Evolutionary conservation across 176 grass and related monocot genomes (phyloP), one percentile per base, ranked within the genome.

Genomic region (Zea mays): DNA sequence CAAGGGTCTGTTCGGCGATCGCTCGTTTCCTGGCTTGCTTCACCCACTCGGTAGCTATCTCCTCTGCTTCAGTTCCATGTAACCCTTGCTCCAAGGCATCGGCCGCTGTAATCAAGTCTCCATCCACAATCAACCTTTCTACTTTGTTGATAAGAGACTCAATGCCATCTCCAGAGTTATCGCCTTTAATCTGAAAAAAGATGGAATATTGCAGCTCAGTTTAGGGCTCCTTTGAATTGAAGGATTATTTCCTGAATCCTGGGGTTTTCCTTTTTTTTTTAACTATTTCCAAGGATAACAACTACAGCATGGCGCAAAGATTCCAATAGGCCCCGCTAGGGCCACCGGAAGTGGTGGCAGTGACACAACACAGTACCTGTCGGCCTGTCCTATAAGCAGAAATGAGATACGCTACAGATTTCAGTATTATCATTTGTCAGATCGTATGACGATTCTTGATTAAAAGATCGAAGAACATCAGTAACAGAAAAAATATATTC

Each of bases 1-100:
- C 79, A 72, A 99, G 92, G 16, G 96, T 92, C 85, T 96, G 96
- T 81, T 99, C 90, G 4, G 92, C 89, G 37, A 99, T 81, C 0
- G 96, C 90, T 12, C 92, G 89, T 79, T 86, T 90, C 71, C 81
- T 92, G 41, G 90, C 92, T 42, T 84, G 88, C 49, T 83, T 90
- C 62, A 89, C 86, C 96, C 96, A 99, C 45, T 89, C 88, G 6
- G 76, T 54, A 45, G 87, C 81, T 74, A 86, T 81, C 78, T 93
- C 83, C 65, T 88, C 83, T 1, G 96, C 96, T 82, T 89, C 85
- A 52, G 81, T 96, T 62, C 92, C 96, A 10, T 56, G 85, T 71
- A 93, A 87, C n/a, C 92, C 96, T 82, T 52, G 79, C 84, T 90
- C 90, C 75, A 96, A 80, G 65, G 81, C 86, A 54, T 91, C 88